These are phyloP conservation scores for Chamaecyparis obtusa DNA, from an alignment of 75 land plant species.

Conservation along the genomic window DNA sequence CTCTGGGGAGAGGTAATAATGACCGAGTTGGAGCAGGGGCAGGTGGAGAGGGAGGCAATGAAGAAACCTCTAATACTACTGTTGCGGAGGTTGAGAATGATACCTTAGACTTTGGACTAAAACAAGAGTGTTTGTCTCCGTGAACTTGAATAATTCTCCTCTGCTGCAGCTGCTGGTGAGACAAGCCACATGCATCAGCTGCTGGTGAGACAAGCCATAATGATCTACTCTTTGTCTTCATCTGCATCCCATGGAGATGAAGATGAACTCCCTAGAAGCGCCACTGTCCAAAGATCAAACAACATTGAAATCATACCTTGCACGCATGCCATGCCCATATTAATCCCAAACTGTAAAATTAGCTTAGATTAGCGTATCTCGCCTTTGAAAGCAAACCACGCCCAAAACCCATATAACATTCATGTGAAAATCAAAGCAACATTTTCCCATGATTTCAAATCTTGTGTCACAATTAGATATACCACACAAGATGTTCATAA, in stretches of 20 bases:
- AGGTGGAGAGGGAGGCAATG: conserved; percentile 8
- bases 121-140: conserved; percentile 18
- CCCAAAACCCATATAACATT: no score
- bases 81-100: conserved; percentile 10
- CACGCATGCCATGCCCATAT: not conserved
- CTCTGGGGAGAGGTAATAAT: not conserved
- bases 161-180: conserved; percentile 17
- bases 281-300: conserved; percentile 19
- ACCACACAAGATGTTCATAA: no score
- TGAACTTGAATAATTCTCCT: conserved; percentile 12
- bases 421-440: not conserved
- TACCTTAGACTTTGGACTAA: conserved; percentile 25
- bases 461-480: not conserved
- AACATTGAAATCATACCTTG: not conserved
- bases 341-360: not conserved
- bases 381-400: not conserved
- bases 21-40: conserved; percentile 16
- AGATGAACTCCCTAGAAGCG: conserved; percentile 17
- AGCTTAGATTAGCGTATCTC: no score
- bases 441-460: not conserved
- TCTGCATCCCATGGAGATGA: conserved; percentile 25
- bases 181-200: conserved; percentile 1
- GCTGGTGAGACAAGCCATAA: conserved; percentile 50
- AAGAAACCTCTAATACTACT: conserved; percentile 8
- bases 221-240: conserved; percentile 44